Conservation (phyloP, 164 flowering plant genomes). For the Umbilicus rupestris region DNA sequence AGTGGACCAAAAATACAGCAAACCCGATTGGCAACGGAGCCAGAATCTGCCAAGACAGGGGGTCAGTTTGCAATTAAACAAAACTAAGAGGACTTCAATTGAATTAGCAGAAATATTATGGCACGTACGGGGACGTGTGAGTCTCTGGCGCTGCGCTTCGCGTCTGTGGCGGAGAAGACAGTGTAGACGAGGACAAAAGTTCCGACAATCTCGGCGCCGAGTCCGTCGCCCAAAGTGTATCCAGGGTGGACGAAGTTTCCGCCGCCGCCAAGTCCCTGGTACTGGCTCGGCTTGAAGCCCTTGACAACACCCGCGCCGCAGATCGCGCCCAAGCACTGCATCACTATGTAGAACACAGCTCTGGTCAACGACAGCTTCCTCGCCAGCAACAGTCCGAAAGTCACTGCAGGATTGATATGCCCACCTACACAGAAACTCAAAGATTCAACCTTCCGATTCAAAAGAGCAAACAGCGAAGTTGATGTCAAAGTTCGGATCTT, state of each 20-base stretch:
- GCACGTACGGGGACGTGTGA: constrained; percentile 79
- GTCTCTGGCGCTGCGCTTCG: constrained; percentile 81
- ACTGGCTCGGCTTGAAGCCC: constrained; percentile 35
- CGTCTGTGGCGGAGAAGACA: constrained; percentile 86
- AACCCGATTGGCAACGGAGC: constrained; percentile 81
- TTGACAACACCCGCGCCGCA: constrained; percentile 83
- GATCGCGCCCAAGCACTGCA: constrained; percentile 82
- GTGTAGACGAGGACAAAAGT: constrained; percentile 87
- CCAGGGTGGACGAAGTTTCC: constrained; percentile 53
- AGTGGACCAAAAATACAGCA: constrained; percentile 73
- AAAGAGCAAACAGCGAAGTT: too few relatives aligned
- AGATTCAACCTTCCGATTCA: too few relatives aligned
- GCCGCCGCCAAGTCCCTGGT: constrained; percentile 38
- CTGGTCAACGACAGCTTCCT: constrained; percentile 66
- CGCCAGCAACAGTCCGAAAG: constrained; percentile 70
- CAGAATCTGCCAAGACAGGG: constrained; percentile 40
- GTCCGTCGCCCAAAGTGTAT: constrained; percentile 73
- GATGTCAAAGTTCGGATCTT: too few relatives aligned
- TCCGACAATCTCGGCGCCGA: constrained; percentile 85
- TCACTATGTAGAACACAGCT: constrained; percentile 68
- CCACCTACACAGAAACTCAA: constrained; percentile 36
- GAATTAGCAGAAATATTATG: not conserved
- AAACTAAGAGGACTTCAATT: not conserved
- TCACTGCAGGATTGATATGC: constrained; percentile 81
- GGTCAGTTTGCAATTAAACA: not conserved